These are phyloP conservation scores for Ceratocystis colombiana DNA, from an alignment of 2,329 filamentous ascomycete species.

Conservation along the genomic window DNA sequence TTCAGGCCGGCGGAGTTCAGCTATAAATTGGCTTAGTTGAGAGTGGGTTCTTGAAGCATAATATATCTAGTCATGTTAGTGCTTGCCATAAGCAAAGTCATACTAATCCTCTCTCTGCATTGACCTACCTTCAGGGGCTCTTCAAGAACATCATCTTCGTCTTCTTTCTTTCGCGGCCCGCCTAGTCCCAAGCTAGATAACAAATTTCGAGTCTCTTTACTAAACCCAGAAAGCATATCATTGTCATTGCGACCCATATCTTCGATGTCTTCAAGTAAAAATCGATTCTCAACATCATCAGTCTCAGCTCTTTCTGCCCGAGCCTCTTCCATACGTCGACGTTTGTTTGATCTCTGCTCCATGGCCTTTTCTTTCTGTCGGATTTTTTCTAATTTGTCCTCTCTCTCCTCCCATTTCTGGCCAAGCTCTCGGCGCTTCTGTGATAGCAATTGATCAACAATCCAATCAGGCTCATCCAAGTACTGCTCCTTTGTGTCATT, in stretches of 20 bases:
- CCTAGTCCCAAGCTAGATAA: slow-evolving; percentile 55
- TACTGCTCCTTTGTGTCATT: slow-evolving; percentile 37
- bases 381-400: slow-evolving; percentile 57
- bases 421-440: slow-evolving; percentile 58
- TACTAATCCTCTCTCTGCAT: not conserved
- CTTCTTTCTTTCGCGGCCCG: slow-evolving; percentile 31
- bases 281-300: slow-evolving; percentile 55
- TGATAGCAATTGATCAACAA: slow-evolving; percentile 63
- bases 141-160: slow-evolving; percentile 40
- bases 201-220: slow-evolving; percentile 63
- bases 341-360: slow-evolving; percentile 42
- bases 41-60: slow-evolving; percentile 92
- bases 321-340: slow-evolving; percentile 37
- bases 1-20: slow-evolving; percentile 66
- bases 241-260: slow-evolving; percentile 35
- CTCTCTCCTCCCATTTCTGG: slow-evolving; percentile 59
- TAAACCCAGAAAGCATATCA: slow-evolving; percentile 48
- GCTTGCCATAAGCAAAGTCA: slow-evolving; percentile 19
- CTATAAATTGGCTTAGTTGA: slow-evolving; percentile 77
- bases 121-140: slow-evolving; percentile 56
- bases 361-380: slow-evolving; percentile 52
- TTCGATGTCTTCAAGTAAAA: slow-evolving; percentile 61
- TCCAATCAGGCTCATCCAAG: slow-evolving; percentile 72
- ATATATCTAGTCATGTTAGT: slow-evolving; percentile 51
- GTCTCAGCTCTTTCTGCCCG: slow-evolving; percentile 23